Base-by-base conservation (phyloP, 371 early-diverging fungal species). In the Mucor irregularis region DNA sequence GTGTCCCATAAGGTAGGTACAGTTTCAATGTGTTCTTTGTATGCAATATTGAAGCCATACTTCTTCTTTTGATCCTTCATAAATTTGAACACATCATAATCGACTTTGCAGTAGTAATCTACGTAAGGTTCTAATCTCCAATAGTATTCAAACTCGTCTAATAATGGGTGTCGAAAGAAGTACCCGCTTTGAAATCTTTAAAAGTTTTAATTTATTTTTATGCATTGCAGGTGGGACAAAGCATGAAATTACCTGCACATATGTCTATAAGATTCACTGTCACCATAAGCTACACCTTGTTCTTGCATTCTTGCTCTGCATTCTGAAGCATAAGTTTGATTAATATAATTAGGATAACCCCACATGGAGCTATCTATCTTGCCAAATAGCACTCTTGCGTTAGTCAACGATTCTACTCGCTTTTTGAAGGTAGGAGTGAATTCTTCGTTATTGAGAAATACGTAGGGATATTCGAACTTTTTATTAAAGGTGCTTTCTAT, bases 71-170 rank as follows among this genome's bases (percentile, higher is more conserved):
- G 85, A 21, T 85, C 69, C 44, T 78, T 73, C 90, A 94, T 91
- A 62, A 73, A 91, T 59, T 68, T 62, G 72, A 98, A 97, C 5
- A 94, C 92, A 68, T 98, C 98, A 67, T 89, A 86, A 59, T 88
- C 85, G 5, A 98, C 71, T 34, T 93, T 83, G 63, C 98, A 98
- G 56, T 81, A 83, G 57, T 90, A 95, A 31, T 86, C 78, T 4
- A 95, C 95, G 29, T 84, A 89, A 2, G 98, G 98, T 58, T 98
- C 98, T 4, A 98, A 76, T 9, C 99, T 74, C 99, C 98, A 98
- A 71, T 95, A 97, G 68, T 88, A 98, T 49, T 95, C 90, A 53
- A 88, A 91, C 31, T 85, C 68, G 21, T 73, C 70, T 21, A 96
- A 66, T 5, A 93, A 66, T 44, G 90, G 89, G 61, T 97, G 95